These are phyloP conservation scores for Starmera dryadoides DNA, from an alignment of 805 yeast species.

Conservation along the genomic window DNA sequence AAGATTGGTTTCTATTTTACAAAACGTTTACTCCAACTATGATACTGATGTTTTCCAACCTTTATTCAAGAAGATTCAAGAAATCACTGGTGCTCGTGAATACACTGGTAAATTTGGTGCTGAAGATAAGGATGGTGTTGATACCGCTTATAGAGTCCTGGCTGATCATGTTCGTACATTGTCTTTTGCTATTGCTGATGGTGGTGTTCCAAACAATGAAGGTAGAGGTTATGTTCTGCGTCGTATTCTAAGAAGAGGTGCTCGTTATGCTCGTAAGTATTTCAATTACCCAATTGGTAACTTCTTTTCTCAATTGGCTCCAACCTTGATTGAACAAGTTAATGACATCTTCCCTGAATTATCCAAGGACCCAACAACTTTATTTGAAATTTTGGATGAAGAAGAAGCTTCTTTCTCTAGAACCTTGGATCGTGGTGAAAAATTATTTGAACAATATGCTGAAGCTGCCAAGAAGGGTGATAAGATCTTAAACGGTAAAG, in stretches of 20 bases:
- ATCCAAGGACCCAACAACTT: slow-evolving; percentile 57
- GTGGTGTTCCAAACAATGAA: slow-evolving; percentile 98
- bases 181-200: slow-evolving; percentile 94
- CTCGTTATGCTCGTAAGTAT: slow-evolving; percentile 93
- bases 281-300: slow-evolving; percentile 93
- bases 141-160: slow-evolving; percentile 94
- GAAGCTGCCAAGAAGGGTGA: slow-evolving; percentile 67
- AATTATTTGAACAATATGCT: slow-evolving; percentile 90
- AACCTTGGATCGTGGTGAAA: slow-evolving; percentile 97
- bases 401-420: slow-evolving; percentile 94
- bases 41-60: slow-evolving; percentile 97
- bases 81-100: slow-evolving; percentile 86
- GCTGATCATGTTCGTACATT: slow-evolving; percentile 98
- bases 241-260: slow-evolving; percentile 96
- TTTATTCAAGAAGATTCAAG: slow-evolving; percentile 77
- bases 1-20: slow-evolving; percentile 90
- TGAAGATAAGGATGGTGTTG: slow-evolving; percentile 91
- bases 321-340: slow-evolving; percentile 86
- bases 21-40: slow-evolving; percentile 86
- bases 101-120: slow-evolving; percentile 90
- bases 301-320: slow-evolving; percentile 88
- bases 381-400: slow-evolving; percentile 88
- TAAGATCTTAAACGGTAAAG: slow-evolving; percentile 80
- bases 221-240: slow-evolving; percentile 98
- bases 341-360: slow-evolving; percentile 89